These are phyloP conservation scores for Margaritispora aquatica DNA, from an alignment of 495 filamentous ascomycete genomes.

Conservation along the genomic window DNA sequence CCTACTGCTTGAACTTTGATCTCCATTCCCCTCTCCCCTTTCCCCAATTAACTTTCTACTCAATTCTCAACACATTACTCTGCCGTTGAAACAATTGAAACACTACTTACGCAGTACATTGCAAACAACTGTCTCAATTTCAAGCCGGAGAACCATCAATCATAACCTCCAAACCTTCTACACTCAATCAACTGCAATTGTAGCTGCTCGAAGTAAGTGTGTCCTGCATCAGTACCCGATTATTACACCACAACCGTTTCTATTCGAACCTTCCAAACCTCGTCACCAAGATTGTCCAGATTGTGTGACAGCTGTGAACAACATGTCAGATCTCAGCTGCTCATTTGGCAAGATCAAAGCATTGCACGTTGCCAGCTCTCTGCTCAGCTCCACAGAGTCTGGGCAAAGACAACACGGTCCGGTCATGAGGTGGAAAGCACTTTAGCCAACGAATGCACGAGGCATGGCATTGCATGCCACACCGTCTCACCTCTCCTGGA, in stretches of 20 bases:
- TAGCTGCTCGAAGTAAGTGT: constrained; percentile 1
- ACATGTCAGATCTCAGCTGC: constrained; percentile 4
- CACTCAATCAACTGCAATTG: background rate
- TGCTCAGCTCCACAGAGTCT: background rate
- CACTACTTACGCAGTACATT: no score
- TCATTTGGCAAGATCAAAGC: constrained; percentile 10
- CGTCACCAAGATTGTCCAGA: constrained; percentile 7
- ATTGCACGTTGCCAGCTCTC: constrained; percentile 8
- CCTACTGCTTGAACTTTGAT: background rate
- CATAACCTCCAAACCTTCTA: background rate
- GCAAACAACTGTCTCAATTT: no score
- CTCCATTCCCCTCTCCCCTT: background rate
- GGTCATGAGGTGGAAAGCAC: background rate
- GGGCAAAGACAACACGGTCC: background rate
- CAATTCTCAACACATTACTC: no score
- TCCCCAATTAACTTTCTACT: background rate
- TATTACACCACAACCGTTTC: background rate
- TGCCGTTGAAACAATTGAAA: no score
- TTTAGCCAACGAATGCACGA: background rate
- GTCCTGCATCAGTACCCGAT: background rate
- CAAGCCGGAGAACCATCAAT: no score
- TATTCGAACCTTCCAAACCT: constrained; percentile 8
- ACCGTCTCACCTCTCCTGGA: background rate
- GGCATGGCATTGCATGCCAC: background rate
- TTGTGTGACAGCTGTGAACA: constrained; percentile 13